Evolutionary conservation across 257 asterid genomes (phyloP).

Genomic region (Salvia miltiorrhiza): DNA sequence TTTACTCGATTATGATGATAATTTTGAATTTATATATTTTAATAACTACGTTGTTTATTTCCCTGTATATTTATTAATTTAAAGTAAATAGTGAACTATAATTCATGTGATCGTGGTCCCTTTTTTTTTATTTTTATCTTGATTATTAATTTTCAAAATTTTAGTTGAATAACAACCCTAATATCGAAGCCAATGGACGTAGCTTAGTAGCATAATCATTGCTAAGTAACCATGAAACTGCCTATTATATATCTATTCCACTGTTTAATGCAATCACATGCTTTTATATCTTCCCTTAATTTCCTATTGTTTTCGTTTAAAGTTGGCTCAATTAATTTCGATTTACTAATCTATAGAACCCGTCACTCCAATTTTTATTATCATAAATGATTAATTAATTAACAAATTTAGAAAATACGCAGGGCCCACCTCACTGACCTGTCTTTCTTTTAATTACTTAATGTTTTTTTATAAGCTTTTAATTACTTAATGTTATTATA

Average conservation of each 20-base stretch:
- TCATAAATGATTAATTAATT: slow-evolving; percentile 18
- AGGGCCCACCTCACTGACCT: background rate
- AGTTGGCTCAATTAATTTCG: slow-evolving; percentile 16
- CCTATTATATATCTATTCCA: background rate
- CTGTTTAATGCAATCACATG: slow-evolving; percentile 21
- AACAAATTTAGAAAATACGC: no score
- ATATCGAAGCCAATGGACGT: background rate
- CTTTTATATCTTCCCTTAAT: slow-evolving; percentile 15
- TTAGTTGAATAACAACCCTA: background rate
- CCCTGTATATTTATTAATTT: no score
- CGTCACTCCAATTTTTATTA: slow-evolving; percentile 23
- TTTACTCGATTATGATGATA: no score
- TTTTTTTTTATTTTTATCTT: background rate
- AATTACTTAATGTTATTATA: no score
- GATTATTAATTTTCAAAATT: background rate
- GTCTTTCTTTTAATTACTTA: background rate
- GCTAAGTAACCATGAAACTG: background rate
- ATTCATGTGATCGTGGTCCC: no score
- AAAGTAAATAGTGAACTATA: no score
- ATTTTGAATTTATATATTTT: no score
- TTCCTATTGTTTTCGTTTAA: slow-evolving; percentile 13
- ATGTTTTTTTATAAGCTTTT: no score
- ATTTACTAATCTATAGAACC: slow-evolving; percentile 21
- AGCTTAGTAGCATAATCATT: slow-evolving; percentile 13
- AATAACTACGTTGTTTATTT: no score